A percentile compares a stretch with the other conserved stretches of the same genome.
Conservation (phyloP, 441 rosid genomes). For the Euphorbia celastroides region DNA sequence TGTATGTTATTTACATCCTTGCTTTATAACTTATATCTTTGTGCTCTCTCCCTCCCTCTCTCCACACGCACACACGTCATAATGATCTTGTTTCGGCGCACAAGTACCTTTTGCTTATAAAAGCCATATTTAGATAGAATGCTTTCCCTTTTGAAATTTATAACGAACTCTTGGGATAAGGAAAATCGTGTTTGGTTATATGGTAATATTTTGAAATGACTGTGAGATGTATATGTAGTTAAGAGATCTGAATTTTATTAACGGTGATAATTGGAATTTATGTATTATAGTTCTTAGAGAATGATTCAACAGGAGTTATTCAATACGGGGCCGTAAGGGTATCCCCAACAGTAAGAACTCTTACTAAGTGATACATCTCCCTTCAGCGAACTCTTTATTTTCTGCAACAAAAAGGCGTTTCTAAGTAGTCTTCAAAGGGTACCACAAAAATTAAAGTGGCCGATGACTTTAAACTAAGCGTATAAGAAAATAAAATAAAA, state of each 20-base stretch:
- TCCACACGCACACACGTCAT: background rate
- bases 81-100: background rate
- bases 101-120: background rate
- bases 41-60: background rate
- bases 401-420: no score
- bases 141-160: background rate
- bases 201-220: no score
- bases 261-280: background rate
- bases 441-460: no score
- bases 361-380: no score
- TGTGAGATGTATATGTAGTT: no score
- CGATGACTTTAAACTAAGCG: no score
- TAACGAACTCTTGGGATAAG: background rate
- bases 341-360: background rate
- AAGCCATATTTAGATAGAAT: background rate
- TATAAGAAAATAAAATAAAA: no score
- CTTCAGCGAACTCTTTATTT: no score
- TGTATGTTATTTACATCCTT: conserved; percentile 37
- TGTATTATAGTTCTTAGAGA: background rate
- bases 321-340: background rate
- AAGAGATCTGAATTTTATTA: background rate
- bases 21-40: background rate
- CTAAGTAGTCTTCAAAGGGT: no score
- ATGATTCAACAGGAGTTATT: background rate
- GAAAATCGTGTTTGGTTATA: background rate